A percentile compares a stretch with the other conserved stretches of the same genome.
These are phyloP conservation scores for Camellia oleifera DNA, from an alignment of 179 eudicot genomes.

Conservation along the genomic window DNA sequence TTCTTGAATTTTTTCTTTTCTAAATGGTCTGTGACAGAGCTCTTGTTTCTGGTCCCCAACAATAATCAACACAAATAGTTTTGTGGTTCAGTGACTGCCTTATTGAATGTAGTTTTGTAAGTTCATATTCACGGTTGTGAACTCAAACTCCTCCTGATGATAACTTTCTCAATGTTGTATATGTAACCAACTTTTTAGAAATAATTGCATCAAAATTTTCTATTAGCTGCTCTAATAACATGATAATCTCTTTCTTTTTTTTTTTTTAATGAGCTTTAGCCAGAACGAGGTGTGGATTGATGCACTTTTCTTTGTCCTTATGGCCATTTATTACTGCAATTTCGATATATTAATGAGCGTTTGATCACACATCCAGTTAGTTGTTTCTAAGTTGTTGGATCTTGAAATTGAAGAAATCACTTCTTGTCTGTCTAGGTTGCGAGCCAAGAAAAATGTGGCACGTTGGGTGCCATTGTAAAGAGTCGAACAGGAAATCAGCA, in stretches of 20 bases:
- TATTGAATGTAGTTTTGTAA: too few relatives aligned
- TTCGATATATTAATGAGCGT: not conserved
- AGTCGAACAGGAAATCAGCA: slow-evolving; percentile 53
- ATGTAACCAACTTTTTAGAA: not conserved
- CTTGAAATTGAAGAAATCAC: not conserved
- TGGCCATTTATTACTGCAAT: not conserved
- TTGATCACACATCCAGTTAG: not conserved
- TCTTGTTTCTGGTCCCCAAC: too few relatives aligned
- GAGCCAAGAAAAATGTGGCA: slow-evolving; percentile 59
- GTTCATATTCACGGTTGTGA: too few relatives aligned
- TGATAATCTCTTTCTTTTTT: not conserved
- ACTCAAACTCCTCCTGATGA: too few relatives aligned
- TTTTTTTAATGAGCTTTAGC: too few relatives aligned
- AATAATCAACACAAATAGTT: too few relatives aligned
- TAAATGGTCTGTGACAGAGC: too few relatives aligned
- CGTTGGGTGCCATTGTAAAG: slow-evolving; percentile 60
- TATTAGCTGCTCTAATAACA: not conserved
- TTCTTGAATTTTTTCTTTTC: too few relatives aligned
- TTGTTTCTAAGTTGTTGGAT: not conserved
- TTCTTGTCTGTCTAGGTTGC: slow-evolving; percentile 37
- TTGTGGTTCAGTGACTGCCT: too few relatives aligned
- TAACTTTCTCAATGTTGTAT: too few relatives aligned
- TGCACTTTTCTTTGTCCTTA: not conserved
- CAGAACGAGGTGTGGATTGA: not conserved
- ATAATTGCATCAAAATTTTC: not conserved